Percentiles rank a stretch among this genome's conserved stretches.
Evolutionary conservation across 179 eudicot species (phyloP).

Genomic region (Silene noctiflora): DNA sequence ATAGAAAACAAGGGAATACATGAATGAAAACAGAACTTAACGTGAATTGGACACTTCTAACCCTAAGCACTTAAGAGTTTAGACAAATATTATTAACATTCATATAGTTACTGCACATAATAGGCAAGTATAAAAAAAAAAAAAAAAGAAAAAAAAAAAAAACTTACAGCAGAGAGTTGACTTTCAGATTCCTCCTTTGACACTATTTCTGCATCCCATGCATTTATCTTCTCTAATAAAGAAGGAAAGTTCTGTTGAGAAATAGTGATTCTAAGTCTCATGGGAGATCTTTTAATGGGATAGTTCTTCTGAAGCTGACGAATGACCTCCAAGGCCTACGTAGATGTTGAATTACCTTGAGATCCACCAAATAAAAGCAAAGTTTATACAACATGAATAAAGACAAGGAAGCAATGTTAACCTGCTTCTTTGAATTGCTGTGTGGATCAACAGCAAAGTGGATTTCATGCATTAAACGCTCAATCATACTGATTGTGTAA

Average conservation of each 20-base stretch:
- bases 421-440: slow-evolving; percentile 95
- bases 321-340: slow-evolving; percentile 87
- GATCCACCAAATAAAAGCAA: slow-evolving; percentile 5
- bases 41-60: background rate
- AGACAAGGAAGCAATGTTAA: slow-evolving; percentile 22
- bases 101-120: background rate
- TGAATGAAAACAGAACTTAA: background rate
- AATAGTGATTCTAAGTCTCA: slow-evolving; percentile 63
- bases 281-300: slow-evolving; percentile 82
- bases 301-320: slow-evolving; percentile 80
- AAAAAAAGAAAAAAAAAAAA: no score
- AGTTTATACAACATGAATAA: background rate
- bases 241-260: slow-evolving; percentile 42
- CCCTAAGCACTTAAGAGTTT: background rate
- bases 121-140: slow-evolving; percentile 11
- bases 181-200: slow-evolving; percentile 73
- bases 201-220: slow-evolving; percentile 56
- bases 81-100: background rate
- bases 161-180: slow-evolving; percentile 73
- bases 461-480: slow-evolving; percentile 93
- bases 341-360: slow-evolving; percentile 11
- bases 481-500: slow-evolving; percentile 96
- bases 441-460: slow-evolving; percentile 96
- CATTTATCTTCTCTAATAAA: slow-evolving; percentile 57
- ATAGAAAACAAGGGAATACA: background rate